Conservation (phyloP, 2,329 filamentous ascomycete species). For the Colletotrichum tabaci region DNA sequence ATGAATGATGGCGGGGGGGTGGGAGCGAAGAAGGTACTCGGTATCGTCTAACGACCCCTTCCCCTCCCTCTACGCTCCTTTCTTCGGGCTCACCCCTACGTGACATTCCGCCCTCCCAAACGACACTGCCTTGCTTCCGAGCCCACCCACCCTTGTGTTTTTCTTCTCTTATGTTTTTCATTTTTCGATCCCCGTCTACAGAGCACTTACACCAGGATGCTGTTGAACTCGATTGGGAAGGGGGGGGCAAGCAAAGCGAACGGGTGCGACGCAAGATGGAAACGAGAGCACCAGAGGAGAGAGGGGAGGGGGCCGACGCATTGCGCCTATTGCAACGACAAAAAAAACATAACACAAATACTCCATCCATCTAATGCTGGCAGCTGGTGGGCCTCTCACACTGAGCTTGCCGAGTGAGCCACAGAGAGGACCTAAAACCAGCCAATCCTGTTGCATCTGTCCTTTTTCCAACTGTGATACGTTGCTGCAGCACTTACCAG, state of each 20-base stretch:
- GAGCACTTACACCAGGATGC: constrained; percentile 11
- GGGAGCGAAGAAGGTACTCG: background rate
- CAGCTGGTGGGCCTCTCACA: background rate
- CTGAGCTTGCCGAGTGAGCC: background rate
- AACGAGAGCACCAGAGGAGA: background rate
- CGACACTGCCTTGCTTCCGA: constrained; percentile 9
- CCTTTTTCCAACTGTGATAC: constrained; percentile 1
- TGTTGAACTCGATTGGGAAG: constrained; percentile 27
- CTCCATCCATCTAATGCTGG: background rate
- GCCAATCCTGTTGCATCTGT: too few relatives aligned
- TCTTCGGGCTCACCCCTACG: constrained; percentile 6
- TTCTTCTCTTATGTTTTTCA: background rate
- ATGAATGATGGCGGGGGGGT: too few relatives aligned
- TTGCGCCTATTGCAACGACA: background rate
- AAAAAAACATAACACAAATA: background rate
- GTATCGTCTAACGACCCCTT: background rate
- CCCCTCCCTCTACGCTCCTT: background rate
- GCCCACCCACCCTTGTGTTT: constrained; percentile 1
- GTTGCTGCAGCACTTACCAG: background rate
- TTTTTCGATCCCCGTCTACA: too few relatives aligned
- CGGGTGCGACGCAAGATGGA: constrained; percentile 16
- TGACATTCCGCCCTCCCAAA: background rate
- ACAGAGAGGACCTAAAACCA: constrained; percentile 10
- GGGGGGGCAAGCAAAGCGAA: constrained; percentile 16
- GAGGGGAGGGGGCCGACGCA: background rate